Evolutionary conservation across 2,329 filamentous ascomycete species (phyloP), one percentile per base, ranked within the genome.

Genomic region (Atkinsonella texensis): DNA sequence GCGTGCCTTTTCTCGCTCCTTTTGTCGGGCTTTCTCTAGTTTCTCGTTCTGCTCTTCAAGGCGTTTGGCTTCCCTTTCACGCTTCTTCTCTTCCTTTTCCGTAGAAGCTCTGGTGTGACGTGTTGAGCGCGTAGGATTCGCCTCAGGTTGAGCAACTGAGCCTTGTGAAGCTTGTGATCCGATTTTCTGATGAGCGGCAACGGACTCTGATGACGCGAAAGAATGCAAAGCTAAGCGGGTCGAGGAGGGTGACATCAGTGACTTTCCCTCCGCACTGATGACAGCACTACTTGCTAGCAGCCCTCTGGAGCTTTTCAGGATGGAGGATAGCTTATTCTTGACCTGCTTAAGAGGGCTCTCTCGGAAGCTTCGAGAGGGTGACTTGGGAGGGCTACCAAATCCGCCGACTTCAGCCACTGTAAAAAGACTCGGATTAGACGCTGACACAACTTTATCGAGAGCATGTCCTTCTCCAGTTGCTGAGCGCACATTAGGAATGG

Each of bases 261-360:
- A 72, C 58, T 83, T 84, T 8, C 77, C 77, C 57, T 84, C 80
- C 0, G 80, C 80, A 58, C 79, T 83, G 39, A 79, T 69, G 15
- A 75, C 79, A 2, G 80, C 80, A 58, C 80, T 91, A 58, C 86
- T 94, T 17, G 85, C 88, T 56, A 96, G 84, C 47, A 96, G 79
- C 13, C 85, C 87, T 65, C 87, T 91, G 4, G 90, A 93, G 51
- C 84, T 87, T 68, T 89, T 90, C 59, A 96, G 74, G 54, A 95
- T 89, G 10, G 90, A 95, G 46, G 91, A 94, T 46, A 97, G 74
- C 64, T 89, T 94, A 62, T 87, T 88, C 70, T 95, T 97, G 31
- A 93, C 90, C 49, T 93, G 89, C 67, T 90, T 95, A 53, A 96
- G 68, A 5, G 89, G 89, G 53, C 85, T 91, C 58, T 94, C 89